Percentiles rank a stretch among this genome's conserved stretches.
Evolutionary conservation across 495 filamentous ascomycete species (phyloP).

Genomic region (Haplographium delicatum): DNA sequence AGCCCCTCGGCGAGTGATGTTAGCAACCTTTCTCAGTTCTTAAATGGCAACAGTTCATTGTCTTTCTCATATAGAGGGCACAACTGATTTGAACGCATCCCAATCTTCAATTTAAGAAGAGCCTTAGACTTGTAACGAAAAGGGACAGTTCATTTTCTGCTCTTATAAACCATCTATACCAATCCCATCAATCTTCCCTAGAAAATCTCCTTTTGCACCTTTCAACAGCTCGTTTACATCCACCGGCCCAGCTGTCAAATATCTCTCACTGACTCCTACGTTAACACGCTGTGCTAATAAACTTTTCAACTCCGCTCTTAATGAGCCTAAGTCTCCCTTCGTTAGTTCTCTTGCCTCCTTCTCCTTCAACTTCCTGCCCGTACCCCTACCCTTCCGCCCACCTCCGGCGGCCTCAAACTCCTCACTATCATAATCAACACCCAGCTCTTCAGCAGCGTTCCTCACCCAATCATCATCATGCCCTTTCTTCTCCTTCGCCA

Average conservation of each 20-base stretch:
- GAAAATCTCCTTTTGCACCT: conserved; percentile 56
- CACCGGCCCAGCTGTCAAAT: conserved; percentile 72
- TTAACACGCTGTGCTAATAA: conserved; percentile 75
- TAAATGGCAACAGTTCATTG: no score
- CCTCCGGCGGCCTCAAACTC: conserved; percentile 62
- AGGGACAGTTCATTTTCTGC: no score
- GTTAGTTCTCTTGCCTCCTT: conserved; percentile 60
- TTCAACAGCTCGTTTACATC: conserved; percentile 75
- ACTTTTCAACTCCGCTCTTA: conserved; percentile 58
- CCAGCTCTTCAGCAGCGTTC: conserved; percentile 84
- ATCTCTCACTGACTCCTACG: conserved; percentile 84
- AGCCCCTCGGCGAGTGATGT: no score
- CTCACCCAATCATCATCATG: conserved; percentile 81
- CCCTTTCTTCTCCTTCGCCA: conserved; percentile 81
- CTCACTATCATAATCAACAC: conserved; percentile 88
- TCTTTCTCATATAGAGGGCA: no score
- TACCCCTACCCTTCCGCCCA: conserved; percentile 59
- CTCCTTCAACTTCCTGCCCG: conserved; percentile 67
- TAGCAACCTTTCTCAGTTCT: no score
- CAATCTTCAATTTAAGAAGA: no score
- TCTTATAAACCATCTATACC: conserved; percentile 27
- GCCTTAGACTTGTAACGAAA: no score
- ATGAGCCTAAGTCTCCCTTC: conserved; percentile 61
- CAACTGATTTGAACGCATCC: no score
- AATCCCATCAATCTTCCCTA: conserved; percentile 53